phyloP scores from a whole-genome alignment of 192 early-diverging fungal genomes.

The Lunasporangiospora selenospora region DNA sequence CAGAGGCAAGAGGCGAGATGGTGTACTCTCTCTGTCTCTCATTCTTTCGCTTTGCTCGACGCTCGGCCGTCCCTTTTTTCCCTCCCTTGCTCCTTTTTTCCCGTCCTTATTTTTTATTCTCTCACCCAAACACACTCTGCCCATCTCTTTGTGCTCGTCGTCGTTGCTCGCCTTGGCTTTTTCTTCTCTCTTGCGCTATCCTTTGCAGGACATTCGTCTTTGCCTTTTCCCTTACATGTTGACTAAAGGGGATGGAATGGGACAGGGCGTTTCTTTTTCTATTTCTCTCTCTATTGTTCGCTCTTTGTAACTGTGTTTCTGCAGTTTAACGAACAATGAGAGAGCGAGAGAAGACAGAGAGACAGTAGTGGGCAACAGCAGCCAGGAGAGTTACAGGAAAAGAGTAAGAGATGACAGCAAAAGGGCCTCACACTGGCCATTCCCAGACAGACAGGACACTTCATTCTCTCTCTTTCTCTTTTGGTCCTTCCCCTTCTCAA shows the following conservation, averaged over 20 bases:
- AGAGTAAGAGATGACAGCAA: not conserved
- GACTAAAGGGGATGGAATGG: not conserved
- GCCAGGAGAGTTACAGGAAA: not conserved
- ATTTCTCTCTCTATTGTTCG: too few relatives aligned
- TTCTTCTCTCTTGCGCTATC: not conserved
- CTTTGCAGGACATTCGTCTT: not conserved
- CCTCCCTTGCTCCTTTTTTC: not conserved
- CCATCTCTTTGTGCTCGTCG: not conserved
- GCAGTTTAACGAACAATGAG: not conserved
- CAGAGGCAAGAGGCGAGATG: too few relatives aligned
- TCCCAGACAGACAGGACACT: slow-evolving; percentile 7
- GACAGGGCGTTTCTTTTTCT: not conserved
- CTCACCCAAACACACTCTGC: not conserved
- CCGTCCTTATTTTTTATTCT: not conserved
- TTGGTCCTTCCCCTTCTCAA: slow-evolving; percentile 10
- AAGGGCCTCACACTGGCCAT: too few relatives aligned
- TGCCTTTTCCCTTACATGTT: slow-evolving; percentile 1
- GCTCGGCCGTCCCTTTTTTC: not conserved
- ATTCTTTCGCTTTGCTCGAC: not conserved
- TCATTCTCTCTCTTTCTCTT: slow-evolving; percentile 21
- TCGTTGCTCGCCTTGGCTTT: not conserved
- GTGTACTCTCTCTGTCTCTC: not conserved
- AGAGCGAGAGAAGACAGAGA: not conserved
- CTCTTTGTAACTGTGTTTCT: not conserved
- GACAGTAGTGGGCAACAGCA: not conserved